Evolutionary conservation across 1,284 basidiomycete genomes (phyloP).

Genomic region (Malassezia arunalokei): DNA sequence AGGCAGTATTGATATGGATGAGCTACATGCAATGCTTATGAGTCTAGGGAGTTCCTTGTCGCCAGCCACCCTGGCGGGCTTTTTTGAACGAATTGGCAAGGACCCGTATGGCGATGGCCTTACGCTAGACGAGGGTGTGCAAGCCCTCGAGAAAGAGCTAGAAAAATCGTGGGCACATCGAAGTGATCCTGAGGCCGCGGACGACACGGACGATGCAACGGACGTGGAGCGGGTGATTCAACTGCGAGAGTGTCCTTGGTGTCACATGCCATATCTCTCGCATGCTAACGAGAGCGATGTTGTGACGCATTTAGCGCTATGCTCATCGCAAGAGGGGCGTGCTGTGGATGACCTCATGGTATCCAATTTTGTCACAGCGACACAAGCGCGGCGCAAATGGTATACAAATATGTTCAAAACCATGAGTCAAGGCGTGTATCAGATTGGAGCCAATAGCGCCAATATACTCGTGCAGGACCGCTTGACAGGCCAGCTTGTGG

Average conservation of each 20-base stretch:
- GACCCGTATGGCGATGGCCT: constrained; percentile 60
- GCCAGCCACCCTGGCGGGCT: constrained; percentile 61
- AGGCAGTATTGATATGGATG: constrained; percentile 63
- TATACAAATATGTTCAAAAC: constrained; percentile 75
- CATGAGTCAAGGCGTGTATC: constrained; percentile 64
- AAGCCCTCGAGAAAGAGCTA: constrained; percentile 26
- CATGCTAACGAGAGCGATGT: constrained; percentile 84
- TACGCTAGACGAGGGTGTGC: constrained; percentile 57
- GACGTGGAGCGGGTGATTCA: constrained; percentile 72
- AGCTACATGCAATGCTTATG: constrained; percentile 91
- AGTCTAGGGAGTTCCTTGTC: constrained; percentile 88
- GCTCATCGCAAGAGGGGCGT: constrained; percentile 78
- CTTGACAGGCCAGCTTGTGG: constrained; percentile 75
- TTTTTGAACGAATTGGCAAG: constrained; percentile 52
- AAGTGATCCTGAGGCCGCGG: background rate
- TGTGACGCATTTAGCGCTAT: constrained; percentile 72
- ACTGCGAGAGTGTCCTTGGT: constrained; percentile 82
- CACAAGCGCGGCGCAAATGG: constrained; percentile 93
- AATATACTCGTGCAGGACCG: constrained; percentile 63
- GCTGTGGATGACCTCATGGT: constrained; percentile 60
- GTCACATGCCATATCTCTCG: constrained; percentile 71
- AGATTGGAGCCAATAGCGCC: constrained; percentile 76
- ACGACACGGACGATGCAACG: background rate
- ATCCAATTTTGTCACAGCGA: constrained; percentile 87
- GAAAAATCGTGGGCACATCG: constrained; percentile 29